phyloP scores from a whole-genome alignment of 73 alveolate genomes.

The Paramecium octaurelia region DNA sequence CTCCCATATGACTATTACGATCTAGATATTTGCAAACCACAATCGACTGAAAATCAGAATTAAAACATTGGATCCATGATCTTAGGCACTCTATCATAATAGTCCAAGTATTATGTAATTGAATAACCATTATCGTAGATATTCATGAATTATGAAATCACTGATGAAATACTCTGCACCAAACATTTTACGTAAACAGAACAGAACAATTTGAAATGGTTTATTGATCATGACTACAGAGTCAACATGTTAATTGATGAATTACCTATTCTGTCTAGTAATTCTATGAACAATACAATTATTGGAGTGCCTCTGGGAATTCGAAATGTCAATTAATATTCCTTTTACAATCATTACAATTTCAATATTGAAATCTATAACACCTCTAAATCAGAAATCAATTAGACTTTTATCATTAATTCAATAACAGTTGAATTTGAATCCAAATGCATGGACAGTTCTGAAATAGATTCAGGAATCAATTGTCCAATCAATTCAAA shows the following conservation, averaged over 20 bases:
- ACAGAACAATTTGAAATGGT: conserved; percentile 50
- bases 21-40: conserved; percentile 46
- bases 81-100: conserved; percentile 37
- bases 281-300: not conserved
- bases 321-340: not conserved
- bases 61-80: conserved; percentile 58
- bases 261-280: not conserved
- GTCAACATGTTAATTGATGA: conserved; percentile 54
- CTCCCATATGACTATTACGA: conserved; percentile 62
- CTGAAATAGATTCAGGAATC: not conserved
- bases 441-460: not conserved
- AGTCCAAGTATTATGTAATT: conserved; percentile 32
- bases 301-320: not conserved
- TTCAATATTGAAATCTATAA: not conserved
- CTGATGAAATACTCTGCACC: not conserved
- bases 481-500: not conserved
- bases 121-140: not conserved
- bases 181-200: not conserved
- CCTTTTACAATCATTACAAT: not conserved
- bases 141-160: not conserved
- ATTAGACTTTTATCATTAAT: not conserved
- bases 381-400: not conserved
- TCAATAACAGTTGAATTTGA: not conserved
- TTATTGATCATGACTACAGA: conserved; percentile 61
- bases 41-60: not conserved